These are phyloP conservation scores for Cystofilobasidium capitatum DNA, from an alignment of 768 basidiomycete species.

Conservation along the genomic window DNA sequence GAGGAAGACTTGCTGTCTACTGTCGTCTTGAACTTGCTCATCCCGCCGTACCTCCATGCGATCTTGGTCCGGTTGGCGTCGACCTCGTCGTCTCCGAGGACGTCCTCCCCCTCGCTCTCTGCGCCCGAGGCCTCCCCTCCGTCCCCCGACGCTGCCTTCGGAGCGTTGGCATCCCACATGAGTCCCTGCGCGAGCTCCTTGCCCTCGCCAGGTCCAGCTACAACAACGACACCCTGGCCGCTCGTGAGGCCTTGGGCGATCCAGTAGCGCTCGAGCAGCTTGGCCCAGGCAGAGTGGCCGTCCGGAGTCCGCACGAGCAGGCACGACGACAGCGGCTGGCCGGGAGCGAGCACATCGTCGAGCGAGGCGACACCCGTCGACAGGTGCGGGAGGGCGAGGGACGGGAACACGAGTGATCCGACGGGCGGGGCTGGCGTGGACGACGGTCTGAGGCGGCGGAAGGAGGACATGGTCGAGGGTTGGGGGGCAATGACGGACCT, in stretches of 20 bases:
- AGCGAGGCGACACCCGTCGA: slow-evolving; percentile 87
- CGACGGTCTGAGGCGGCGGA: slow-evolving; percentile 33
- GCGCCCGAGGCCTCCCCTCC: slow-evolving; percentile 30
- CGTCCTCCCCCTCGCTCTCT: slow-evolving; percentile 37
- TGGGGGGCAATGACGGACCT: not conserved
- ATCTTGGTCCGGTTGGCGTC: slow-evolving; percentile 65
- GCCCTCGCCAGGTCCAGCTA: slow-evolving; percentile 48
- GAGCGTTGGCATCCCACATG: slow-evolving; percentile 61
- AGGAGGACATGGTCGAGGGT: slow-evolving; percentile 35
- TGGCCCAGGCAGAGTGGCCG: slow-evolving; percentile 70
- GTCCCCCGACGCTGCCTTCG: slow-evolving; percentile 27
- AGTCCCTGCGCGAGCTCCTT: slow-evolving; percentile 55
- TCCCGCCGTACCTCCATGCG: slow-evolving; percentile 91
- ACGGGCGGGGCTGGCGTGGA: slow-evolving; percentile 30
- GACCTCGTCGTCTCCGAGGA: slow-evolving; percentile 34
- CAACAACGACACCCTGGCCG: slow-evolving; percentile 59
- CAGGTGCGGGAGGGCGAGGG: slow-evolving; percentile 35
- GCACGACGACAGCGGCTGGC: slow-evolving; percentile 65
- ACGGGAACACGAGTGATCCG: slow-evolving; percentile 38
- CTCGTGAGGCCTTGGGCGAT: slow-evolving; percentile 72
- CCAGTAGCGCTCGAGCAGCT: slow-evolving; percentile 78
- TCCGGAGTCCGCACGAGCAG: slow-evolving; percentile 73
- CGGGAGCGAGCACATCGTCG: slow-evolving; percentile 86
- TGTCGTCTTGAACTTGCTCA: slow-evolving; percentile 86
- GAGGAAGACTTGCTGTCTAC: slow-evolving; percentile 39